Evolutionary conservation across 345 rosid genomes (phyloP).

Genomic region (Moringa oleifera): DNA sequence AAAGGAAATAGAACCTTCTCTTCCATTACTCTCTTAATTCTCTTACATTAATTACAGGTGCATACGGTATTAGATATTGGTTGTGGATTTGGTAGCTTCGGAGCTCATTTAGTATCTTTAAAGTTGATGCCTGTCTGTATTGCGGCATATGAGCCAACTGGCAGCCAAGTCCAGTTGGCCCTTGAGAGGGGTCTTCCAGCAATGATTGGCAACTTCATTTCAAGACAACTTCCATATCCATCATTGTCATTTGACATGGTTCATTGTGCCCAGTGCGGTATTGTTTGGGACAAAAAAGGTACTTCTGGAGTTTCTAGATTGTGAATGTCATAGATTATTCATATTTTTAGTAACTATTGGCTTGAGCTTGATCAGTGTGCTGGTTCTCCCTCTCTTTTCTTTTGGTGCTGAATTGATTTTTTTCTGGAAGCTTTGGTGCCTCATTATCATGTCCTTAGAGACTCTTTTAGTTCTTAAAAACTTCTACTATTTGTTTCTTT

Average conservation of each 20-base stretch:
- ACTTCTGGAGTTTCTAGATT: slow-evolving; percentile 4
- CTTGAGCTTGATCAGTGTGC: neutral
- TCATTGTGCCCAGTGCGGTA: slow-evolving; percentile 97
- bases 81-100: slow-evolving; percentile 98
- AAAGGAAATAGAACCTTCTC: slow-evolving; percentile 1
- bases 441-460: neutral
- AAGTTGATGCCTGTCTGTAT: slow-evolving; percentile 81
- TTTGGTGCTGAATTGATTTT: neutral
- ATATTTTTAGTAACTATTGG: slow-evolving; percentile 5
- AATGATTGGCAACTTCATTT: slow-evolving; percentile 80
- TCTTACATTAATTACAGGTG: slow-evolving; percentile 41
- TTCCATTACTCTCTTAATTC: slow-evolving; percentile 4
- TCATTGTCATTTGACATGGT: slow-evolving; percentile 86
- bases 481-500: neutral
- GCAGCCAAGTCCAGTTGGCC: slow-evolving; percentile 96
- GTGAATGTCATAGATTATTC: no score
- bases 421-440: no score
- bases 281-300: slow-evolving; percentile 90
- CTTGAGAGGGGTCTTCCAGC: slow-evolving; percentile 99
- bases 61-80: slow-evolving; percentile 80
- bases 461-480: no score
- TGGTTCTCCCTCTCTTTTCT: slow-evolving; percentile 1
- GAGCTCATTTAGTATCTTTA: slow-evolving; percentile 82
- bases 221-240: slow-evolving; percentile 87
- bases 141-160: slow-evolving; percentile 88